Evolutionary conservation across 2,329 filamentous ascomycete genomes (phyloP).

Genomic region (Verticillium albo-atrum): DNA sequence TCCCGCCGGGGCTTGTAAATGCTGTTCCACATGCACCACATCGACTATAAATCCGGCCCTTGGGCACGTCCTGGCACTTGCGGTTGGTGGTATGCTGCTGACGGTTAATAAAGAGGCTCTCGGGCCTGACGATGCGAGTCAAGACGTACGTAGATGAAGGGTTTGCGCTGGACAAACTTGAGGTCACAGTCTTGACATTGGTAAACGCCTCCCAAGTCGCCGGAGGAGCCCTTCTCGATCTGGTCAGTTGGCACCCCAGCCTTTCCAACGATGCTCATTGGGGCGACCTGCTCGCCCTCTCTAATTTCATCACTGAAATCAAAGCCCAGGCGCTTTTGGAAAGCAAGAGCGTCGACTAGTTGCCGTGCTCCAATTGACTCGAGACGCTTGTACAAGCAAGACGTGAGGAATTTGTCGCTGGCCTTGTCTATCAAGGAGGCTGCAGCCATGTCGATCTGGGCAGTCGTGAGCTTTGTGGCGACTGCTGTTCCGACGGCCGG

Average conservation of each 20-base stretch:
- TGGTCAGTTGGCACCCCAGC: not conserved
- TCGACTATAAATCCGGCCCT: not conserved
- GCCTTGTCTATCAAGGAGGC: constrained; percentile 34
- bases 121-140: not conserved
- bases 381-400: constrained; percentile 45
- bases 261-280: not conserved
- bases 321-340: constrained; percentile 54
- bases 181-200: not conserved
- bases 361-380: constrained; percentile 49
- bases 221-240: not conserved
- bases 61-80: not conserved
- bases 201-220: not conserved
- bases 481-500: constrained; percentile 25
- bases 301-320: constrained; percentile 45
- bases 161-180: not conserved
- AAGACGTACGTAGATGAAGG: not conserved
- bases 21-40: not conserved
- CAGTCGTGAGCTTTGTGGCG: constrained; percentile 29
- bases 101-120: not conserved
- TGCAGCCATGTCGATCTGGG: constrained; percentile 41
- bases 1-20: not conserved
- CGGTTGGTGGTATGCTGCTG: not conserved
- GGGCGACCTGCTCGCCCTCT: constrained; percentile 16
- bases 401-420: constrained; percentile 47
- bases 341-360: constrained; percentile 52